A percentile compares a stretch with the other conserved stretches of the same genome.
Conservation (phyloP, 1,284 basidiomycete genomes). For the Limonomyces culmigenus region DNA sequence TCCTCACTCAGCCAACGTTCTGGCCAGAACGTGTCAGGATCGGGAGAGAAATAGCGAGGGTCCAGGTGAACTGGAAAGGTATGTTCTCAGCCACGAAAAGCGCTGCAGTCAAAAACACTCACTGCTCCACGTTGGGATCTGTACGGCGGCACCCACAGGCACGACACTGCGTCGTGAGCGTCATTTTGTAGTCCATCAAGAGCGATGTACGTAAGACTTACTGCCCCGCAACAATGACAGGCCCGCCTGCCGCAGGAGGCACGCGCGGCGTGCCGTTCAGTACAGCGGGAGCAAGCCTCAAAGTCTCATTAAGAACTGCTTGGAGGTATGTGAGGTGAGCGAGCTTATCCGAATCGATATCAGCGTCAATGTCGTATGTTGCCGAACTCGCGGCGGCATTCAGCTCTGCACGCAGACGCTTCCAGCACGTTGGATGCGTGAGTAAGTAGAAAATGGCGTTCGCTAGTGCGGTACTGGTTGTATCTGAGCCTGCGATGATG, state of each 20-base stretch:
- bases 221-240: conserved; percentile 8
- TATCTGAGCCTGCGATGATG: conserved; percentile 17
- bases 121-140: conserved; percentile 1
- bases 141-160: conserved; percentile 6
- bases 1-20: conserved; percentile 13
- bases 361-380: conserved; percentile 10
- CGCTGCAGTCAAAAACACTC: conserved; percentile 9
- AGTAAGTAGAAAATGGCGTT: conserved; percentile 20
- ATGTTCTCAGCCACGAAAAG: not conserved
- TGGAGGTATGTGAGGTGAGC: conserved; percentile 18
- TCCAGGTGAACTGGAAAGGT: conserved; percentile 9
- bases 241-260: conserved; percentile 7
- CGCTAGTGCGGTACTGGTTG: conserved; percentile 18
- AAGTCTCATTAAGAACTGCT: conserved; percentile 20
- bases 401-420: conserved; percentile 18
- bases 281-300: conserved; percentile 13
- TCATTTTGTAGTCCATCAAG: too few species aligned
- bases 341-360: conserved; percentile 13
- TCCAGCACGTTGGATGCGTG: conserved; percentile 14
- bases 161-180: too few species aligned
- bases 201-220: too few species aligned
- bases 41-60: conserved; percentile 10
- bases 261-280: conserved; percentile 10
- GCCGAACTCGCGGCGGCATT: too few species aligned
- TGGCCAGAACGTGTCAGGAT: conserved; percentile 9